phyloP scores from a whole-genome alignment of 495 filamentous ascomycete genomes.

The Penicillium waksmanii region DNA sequence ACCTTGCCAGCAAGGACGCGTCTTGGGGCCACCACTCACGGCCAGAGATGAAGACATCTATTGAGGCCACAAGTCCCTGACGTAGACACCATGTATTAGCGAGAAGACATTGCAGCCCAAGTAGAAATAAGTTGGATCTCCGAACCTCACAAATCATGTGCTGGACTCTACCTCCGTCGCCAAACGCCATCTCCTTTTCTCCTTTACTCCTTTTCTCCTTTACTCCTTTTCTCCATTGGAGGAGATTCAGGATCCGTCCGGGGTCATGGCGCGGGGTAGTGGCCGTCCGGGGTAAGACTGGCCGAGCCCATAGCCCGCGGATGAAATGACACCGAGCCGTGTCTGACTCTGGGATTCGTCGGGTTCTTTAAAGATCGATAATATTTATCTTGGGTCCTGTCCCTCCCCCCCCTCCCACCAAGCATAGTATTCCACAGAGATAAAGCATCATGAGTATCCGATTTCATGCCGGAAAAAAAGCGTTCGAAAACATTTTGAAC shows the following conservation, averaged over 20 bases:
- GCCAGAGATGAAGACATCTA: too few relatives aligned
- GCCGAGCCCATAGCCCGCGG: slow-evolving; percentile 14
- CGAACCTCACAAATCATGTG: too few relatives aligned
- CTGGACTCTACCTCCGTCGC: too few relatives aligned
- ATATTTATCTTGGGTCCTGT: slow-evolving; percentile 15
- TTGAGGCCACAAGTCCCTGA: too few relatives aligned
- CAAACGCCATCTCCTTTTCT: too few relatives aligned
- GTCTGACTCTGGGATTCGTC: slow-evolving; percentile 13
- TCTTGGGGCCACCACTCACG: too few relatives aligned
- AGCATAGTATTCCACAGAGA: slow-evolving; percentile 8
- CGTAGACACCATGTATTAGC: too few relatives aligned
- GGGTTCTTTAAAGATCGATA: slow-evolving; percentile 13
- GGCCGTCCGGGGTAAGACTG: slow-evolving; percentile 22
- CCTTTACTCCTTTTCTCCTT: slow-evolving; percentile 1
- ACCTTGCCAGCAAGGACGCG: too few relatives aligned
- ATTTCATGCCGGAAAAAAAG: slow-evolving; percentile 15
- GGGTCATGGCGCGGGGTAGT: slow-evolving; percentile 23
- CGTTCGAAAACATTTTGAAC: slow-evolving; percentile 16
- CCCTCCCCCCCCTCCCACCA: background rate
- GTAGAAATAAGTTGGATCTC: too few relatives aligned
- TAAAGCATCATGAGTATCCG: slow-evolving; percentile 18
- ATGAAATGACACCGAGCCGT: slow-evolving; percentile 18
- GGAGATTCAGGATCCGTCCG: slow-evolving; percentile 22
- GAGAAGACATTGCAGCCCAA: too few relatives aligned
- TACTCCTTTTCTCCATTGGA: slow-evolving; percentile 17